phyloP scores from a whole-genome alignment of 306 rosid genomes.

The Malus domestica region DNA sequence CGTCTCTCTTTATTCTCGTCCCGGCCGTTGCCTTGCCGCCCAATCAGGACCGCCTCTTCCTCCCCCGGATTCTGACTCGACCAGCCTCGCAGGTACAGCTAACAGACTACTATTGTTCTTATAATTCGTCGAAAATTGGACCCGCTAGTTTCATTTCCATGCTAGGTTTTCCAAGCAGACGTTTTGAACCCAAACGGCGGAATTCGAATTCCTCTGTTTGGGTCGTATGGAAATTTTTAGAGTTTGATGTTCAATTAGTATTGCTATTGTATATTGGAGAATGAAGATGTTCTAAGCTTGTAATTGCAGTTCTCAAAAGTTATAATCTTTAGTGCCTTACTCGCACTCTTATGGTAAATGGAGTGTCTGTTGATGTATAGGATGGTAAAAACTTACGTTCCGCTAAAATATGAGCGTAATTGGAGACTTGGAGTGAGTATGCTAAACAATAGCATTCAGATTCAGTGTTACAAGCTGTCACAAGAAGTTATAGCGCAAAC shows the following conservation, averaged over 20 bases:
- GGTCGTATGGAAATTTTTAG: neutral
- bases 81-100: constrained; percentile 25
- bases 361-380: neutral
- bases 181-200: neutral
- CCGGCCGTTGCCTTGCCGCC: constrained; percentile 39
- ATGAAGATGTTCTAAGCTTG: neutral
- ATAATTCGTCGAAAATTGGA: neutral
- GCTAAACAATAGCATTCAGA: neutral
- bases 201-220: neutral
- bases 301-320: neutral
- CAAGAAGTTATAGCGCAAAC: neutral
- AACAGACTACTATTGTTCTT: neutral
- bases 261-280: neutral
- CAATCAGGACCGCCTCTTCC: constrained; percentile 23
- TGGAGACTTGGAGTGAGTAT: neutral
- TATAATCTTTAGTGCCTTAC: neutral
- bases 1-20: constrained; percentile 16
- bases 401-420: neutral
- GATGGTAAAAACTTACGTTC: neutral
- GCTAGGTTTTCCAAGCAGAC: neutral
- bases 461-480: neutral
- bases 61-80: constrained; percentile 44
- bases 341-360: neutral
- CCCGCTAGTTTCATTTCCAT: neutral
- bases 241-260: neutral